These are phyloP conservation scores for Alternaria dauci DNA, from an alignment of 2,329 filamentous ascomycete genomes.

Conservation along the genomic window DNA sequence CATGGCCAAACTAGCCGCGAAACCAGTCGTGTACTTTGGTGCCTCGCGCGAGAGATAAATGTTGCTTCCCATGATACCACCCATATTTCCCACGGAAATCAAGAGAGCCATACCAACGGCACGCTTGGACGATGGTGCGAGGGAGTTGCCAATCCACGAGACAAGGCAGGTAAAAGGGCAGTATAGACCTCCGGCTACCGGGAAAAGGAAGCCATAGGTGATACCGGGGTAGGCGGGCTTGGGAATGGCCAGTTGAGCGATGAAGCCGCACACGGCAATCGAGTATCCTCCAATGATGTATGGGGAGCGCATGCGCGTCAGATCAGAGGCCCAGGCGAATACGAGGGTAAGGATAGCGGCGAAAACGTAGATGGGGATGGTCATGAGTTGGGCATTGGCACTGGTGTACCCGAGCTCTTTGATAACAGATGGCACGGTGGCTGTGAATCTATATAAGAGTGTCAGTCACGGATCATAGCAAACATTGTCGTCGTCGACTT, in stretches of 20 bases:
- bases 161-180: constrained; percentile 50
- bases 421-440: constrained; percentile 55
- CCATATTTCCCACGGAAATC: constrained; percentile 58
- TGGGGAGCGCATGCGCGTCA: constrained; percentile 60
- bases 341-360: constrained; percentile 52
- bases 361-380: constrained; percentile 55
- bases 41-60: constrained; percentile 60
- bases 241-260: constrained; percentile 60
- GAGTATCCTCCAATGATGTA: constrained; percentile 63
- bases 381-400: constrained; percentile 53
- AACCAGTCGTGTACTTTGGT: constrained; percentile 61
- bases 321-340: constrained; percentile 61
- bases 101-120: constrained; percentile 61
- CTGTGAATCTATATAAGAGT: constrained; percentile 26
- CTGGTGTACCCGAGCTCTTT: constrained; percentile 54
- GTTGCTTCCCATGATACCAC: constrained; percentile 55
- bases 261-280: constrained; percentile 64
- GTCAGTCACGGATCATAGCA: constrained; percentile 28
- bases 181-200: constrained; percentile 47
- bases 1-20: constrained; percentile 58
- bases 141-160: constrained; percentile 48
- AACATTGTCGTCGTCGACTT: neutral
- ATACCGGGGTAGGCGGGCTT: constrained; percentile 55
- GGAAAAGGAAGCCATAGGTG: constrained; percentile 56
- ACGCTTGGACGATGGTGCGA: constrained; percentile 47